Evolutionary conservation across 176 grass and related monocot genomes (phyloP).

Genomic region (Musa itinerans): DNA sequence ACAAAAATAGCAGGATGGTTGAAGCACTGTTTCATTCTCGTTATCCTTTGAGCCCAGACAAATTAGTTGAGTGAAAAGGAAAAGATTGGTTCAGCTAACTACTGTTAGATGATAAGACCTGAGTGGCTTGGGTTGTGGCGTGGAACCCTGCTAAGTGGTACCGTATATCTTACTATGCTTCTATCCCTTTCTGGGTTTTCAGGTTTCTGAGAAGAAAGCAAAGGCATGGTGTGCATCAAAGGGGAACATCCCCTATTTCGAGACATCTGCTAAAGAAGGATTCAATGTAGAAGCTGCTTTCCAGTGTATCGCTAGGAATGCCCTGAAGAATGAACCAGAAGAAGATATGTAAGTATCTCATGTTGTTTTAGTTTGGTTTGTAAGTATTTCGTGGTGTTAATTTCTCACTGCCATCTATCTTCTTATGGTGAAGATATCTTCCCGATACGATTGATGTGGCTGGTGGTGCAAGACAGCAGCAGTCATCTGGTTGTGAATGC

Average conservation of each 20-base stretch:
- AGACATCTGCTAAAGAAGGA: too few species aligned
- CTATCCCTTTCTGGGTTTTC: constrained; percentile 7
- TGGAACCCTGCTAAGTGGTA: background rate
- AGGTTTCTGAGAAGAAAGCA: constrained; percentile 91
- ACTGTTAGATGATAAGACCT: background rate
- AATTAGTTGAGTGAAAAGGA: background rate
- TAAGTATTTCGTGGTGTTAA: too few species aligned
- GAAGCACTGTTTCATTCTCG: constrained; percentile 13
- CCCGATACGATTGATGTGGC: constrained; percentile 25
- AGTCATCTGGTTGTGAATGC: constrained; percentile 73
- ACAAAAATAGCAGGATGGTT: background rate
- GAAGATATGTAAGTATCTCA: constrained; percentile 33
- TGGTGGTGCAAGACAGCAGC: constrained; percentile 49
- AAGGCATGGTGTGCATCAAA: constrained; percentile 30
- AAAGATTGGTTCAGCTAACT: too few species aligned
- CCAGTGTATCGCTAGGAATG: too few species aligned
- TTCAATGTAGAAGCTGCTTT: too few species aligned
- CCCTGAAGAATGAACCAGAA: too few species aligned
- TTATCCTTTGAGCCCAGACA: background rate
- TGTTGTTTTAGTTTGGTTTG: too few species aligned
- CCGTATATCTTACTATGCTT: background rate
- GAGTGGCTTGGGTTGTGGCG: background rate
- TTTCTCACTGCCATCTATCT: too few species aligned
- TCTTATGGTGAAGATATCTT: too few species aligned
- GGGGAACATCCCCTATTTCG: constrained; percentile 8